Base-by-base conservation (phyloP, 805 yeast species). In the Candida hispaniensis region DNA sequence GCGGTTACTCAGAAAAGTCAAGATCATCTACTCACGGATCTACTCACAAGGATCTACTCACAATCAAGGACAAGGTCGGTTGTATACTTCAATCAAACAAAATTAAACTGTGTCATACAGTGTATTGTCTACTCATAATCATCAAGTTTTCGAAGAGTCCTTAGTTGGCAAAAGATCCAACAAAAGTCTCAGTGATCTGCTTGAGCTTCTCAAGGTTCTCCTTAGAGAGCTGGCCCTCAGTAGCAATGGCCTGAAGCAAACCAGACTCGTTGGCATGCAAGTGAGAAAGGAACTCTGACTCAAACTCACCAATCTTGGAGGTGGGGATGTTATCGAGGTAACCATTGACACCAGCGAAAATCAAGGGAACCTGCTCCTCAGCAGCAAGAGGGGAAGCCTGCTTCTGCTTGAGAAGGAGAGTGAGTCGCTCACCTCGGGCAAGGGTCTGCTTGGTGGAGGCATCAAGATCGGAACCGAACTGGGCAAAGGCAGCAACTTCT, bases 401-500 rank as follows among this genome's bases (percentile, higher is more conserved):
- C 67, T 76, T 80, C 75, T 91, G 99, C 72, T 88, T 86, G 67
- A 91, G 78, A 66, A 91, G 73, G 73, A 86, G 97, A 56, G 98
- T 91, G 62, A 91, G 80, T 75, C 99, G 88, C 79, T 91, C 98
- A 85, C 99, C 99, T 80, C 99, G 86, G 58, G 73, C 71, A 66
- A 91, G 78, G 60, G 98, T 91, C 73, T 85, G 96, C 75, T 88
- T 91, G 68, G 99, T 91, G 44, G 96, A 85, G 55, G 99, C 97
- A 69, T 91, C 99, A 66, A 91, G 77, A 71, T 91, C 99, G 54
- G 99, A 91, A 79, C 99, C 99, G 76, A 91, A 91, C 76, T 91
- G 99, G 58, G 99, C 98, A 68, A 91, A 91, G 59, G 99, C 98
- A 64, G 98, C 98, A 58, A 91, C 98, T 79, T 91, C 99, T 83